Base-by-base conservation (phyloP, 192 early-diverging fungal genomes). In the Gonapodya sp. region DNA sequence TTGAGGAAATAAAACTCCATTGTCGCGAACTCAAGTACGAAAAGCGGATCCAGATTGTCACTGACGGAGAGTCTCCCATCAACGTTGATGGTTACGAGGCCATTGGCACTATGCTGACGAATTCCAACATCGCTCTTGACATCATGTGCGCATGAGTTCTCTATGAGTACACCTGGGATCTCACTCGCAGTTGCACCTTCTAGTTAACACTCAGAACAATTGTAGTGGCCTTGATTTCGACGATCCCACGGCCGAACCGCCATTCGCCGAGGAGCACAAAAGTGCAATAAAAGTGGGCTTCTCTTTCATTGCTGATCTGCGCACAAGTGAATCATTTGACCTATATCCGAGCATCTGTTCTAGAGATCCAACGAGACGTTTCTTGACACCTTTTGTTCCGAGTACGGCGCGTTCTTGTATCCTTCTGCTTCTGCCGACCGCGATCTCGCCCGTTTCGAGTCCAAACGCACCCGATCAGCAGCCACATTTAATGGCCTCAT, bases 31-130 rank as follows among this genome's bases (percentile, higher is more conserved):
- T 90, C 36, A 94, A 93, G 82, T 94, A 87, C 73, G 81, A 80
- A n/a, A 94, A 94, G 84, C 88, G 84, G 36, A 88, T 94, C 2
- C 87, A 87, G 78, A 78, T 94, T 2, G 85, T 94, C 36, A 93
- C 93, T 0, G 90, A 93, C 82, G 90, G 85, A 1, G 84, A 83
- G 34, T 82, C 81, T 18, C 80, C 82, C 36, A 87, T 93, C 64
- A 87, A 91, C 81, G 79, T 80, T 14, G 83, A 84, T 2, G 90
- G 86, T 34, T 31, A 81, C 18, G 84, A 88, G 34, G 75, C 79
- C n/a, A 80, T 89, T 35, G 36, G 35, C 8, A 36, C 82, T 24
- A 81, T 84, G 36, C 79, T 89, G 18, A 72, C 64, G 36, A 35
- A 77, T 0, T 78, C 85, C 1, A 73, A 82, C 8, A 83, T 89